A percentile compares a stretch with the other conserved stretches of the same genome.
These are phyloP conservation scores for Pichia deserticola DNA, from an alignment of 805 yeast species.

Conservation along the genomic window DNA sequence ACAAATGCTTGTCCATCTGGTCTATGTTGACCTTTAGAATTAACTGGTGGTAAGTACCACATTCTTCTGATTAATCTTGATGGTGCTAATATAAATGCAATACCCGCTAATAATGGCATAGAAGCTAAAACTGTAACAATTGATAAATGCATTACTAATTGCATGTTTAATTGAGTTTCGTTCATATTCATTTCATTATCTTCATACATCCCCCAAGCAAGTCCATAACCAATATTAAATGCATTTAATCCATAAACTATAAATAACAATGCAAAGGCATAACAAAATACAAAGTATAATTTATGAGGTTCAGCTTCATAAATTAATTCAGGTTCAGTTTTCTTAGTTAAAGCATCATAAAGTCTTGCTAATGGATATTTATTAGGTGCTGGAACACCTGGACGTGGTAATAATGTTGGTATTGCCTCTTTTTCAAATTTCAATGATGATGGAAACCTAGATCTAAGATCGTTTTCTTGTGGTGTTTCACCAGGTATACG, in stretches of 20 bases:
- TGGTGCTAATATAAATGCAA: conserved; percentile 47
- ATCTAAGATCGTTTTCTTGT: conserved; percentile 41
- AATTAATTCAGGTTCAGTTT: conserved; percentile 60
- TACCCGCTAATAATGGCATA: conserved; percentile 35
- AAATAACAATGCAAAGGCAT: conserved; percentile 61
- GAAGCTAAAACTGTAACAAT: conserved; percentile 34
- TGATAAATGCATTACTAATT: conserved; percentile 20
- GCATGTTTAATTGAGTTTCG: conserved; percentile 19
- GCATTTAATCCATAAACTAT: conserved; percentile 57
- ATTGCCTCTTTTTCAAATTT: conserved; percentile 57
- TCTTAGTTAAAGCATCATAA: conserved; percentile 42
- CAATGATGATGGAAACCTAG: conserved; percentile 54
- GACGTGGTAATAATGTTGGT: conserved; percentile 64
- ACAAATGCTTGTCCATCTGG: conserved; percentile 39
- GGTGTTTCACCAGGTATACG: conserved; percentile 51
- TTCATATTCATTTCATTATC: conserved; percentile 26
- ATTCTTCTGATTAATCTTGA: conserved; percentile 66
- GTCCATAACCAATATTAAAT: conserved; percentile 24
- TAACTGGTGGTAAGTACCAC: conserved; percentile 53
- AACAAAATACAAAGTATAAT: conserved; percentile 62
- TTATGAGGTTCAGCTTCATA: conserved; percentile 83
- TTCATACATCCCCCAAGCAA: conserved; percentile 21
- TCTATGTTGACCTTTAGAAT: conserved; percentile 26
- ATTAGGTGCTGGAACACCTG: conserved; percentile 71
- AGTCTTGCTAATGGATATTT: conserved; percentile 54